phyloP scores from a whole-genome alignment of 2,329 filamentous ascomycete genomes.

The Phyllosticta citriasiana region DNA sequence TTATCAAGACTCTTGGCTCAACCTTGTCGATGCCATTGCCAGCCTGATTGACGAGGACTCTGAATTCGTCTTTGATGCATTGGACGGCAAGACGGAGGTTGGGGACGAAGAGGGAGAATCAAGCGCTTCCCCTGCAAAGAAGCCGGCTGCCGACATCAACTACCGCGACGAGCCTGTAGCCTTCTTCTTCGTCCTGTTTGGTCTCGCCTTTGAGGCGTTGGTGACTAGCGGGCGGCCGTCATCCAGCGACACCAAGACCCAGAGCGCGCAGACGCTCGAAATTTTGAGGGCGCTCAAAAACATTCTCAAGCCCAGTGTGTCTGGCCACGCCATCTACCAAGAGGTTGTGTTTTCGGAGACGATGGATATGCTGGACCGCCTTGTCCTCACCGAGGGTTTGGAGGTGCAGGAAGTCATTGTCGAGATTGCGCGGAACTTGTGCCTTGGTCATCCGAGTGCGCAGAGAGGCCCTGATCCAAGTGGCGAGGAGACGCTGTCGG shows the following conservation, averaged over 20 bases:
- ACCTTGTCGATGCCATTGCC: conserved; percentile 92
- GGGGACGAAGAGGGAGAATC: conserved; percentile 15
- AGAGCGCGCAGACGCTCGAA: conserved; percentile 70
- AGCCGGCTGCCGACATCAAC: conserved; percentile 61
- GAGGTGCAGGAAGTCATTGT: conserved; percentile 89
- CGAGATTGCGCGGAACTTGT: conserved; percentile 82
- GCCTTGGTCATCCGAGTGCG: conserved; percentile 83
- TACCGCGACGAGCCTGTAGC: conserved; percentile 96
- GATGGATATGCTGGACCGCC: conserved; percentile 86
- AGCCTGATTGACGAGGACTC: conserved; percentile 96
- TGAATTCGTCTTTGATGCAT: conserved; percentile 91
- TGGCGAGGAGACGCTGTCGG: conserved; percentile 67
- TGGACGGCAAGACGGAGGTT: conserved; percentile 63
- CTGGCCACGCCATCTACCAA: conserved; percentile 91
- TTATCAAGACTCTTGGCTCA: conserved; percentile 95
- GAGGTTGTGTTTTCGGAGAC: conserved; percentile 94
- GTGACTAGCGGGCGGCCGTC: conserved; percentile 64
- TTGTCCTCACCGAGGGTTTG: conserved; percentile 82
- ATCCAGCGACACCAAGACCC: conserved; percentile 17
- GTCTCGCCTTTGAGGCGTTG: conserved; percentile 89
- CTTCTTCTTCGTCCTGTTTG: conserved; percentile 98
- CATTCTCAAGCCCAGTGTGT: conserved; percentile 87
- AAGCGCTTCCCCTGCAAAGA: conserved; percentile 9
- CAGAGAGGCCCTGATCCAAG: conserved; percentile 40
- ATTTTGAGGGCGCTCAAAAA: conserved; percentile 89